Conservation (phyloP, 2,329 filamentous ascomycete species). For the Aschersonia sp. region DNA sequence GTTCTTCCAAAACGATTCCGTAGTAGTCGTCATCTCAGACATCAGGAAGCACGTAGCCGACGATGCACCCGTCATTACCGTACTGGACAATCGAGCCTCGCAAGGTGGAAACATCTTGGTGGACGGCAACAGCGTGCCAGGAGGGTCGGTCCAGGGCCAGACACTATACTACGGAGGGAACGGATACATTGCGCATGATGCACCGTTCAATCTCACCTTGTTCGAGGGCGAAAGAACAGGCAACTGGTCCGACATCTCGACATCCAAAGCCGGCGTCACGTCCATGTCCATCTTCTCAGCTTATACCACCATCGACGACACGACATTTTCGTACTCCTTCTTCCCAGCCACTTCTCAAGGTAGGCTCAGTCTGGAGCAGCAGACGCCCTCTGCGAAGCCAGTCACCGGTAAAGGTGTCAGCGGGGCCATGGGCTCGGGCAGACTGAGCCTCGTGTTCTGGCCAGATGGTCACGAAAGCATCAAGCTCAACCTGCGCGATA, state of each 20-base stretch:
- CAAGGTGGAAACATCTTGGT: conserved; percentile 4
- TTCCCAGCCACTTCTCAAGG: conserved; percentile 6
- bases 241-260: conserved; percentile 11
- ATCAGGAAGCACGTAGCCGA: conserved; percentile 2
- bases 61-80: conserved; percentile 6
- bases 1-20: conserved; percentile 9
- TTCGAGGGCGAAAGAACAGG: conserved; percentile 8
- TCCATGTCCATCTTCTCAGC: conserved; percentile 10
- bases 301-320: conserved; percentile 5
- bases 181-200: conserved; percentile 8
- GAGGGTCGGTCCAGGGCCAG: not conserved
- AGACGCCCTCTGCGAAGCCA: conserved; percentile 5
- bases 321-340: conserved; percentile 6
- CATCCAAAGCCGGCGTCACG: conserved; percentile 6
- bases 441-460: conserved; percentile 10
- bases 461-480: conserved; percentile 7
- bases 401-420: conserved; percentile 7
- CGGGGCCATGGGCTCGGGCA: conserved; percentile 5
- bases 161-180: conserved; percentile 9
- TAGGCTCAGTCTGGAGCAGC: conserved; percentile 4
- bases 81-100: conserved; percentile 9
- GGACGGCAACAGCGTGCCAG: conserved; percentile 1
- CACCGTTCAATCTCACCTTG: conserved; percentile 7
- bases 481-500: conserved; percentile 3
- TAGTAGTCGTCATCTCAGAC: conserved; percentile 7